Conservation (phyloP, 2,329 filamentous ascomycete genomes). For the Fusarium humuli region DNA sequence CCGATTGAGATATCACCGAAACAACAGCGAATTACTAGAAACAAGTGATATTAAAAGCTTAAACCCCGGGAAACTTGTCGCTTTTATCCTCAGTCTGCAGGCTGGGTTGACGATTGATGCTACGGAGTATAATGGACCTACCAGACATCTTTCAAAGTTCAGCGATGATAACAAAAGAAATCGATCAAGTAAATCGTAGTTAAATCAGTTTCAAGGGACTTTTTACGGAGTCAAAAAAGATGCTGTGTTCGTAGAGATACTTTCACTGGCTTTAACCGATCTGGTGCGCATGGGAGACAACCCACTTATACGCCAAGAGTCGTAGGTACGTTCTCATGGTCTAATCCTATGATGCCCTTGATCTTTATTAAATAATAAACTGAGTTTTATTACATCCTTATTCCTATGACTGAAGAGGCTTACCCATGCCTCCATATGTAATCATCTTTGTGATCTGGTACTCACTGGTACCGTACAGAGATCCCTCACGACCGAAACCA, state of each 20-base stretch:
- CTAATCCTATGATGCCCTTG: not conserved
- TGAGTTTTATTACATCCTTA: not conserved
- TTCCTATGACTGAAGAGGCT: constrained; percentile 59
- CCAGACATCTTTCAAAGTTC: not conserved
- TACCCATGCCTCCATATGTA: constrained; percentile 65
- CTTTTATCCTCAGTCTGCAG: rapidly evolving
- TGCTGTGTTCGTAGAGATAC: not conserved
- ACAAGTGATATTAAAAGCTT: not conserved
- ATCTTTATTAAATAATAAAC: constrained; percentile 4
- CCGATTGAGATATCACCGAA: not conserved
- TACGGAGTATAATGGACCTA: not conserved
- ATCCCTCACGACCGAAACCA: constrained; percentile 83
- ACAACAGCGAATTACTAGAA: not conserved
- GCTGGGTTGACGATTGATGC: not conserved
- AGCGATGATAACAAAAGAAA: not conserved
- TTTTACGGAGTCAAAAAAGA: not conserved
- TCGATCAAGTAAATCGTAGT: not conserved
- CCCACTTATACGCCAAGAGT: not conserved
- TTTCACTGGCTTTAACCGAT: not conserved
- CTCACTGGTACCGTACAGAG: constrained; percentile 80
- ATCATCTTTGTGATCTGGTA: constrained; percentile 79
- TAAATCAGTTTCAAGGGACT: not conserved
- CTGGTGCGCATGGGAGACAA: no score
- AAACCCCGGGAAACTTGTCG: rapidly evolving
- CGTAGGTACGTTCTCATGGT: no score